phyloP scores from a whole-genome alignment of 768 basidiomycete species.

The Tulasnella sp. region DNA sequence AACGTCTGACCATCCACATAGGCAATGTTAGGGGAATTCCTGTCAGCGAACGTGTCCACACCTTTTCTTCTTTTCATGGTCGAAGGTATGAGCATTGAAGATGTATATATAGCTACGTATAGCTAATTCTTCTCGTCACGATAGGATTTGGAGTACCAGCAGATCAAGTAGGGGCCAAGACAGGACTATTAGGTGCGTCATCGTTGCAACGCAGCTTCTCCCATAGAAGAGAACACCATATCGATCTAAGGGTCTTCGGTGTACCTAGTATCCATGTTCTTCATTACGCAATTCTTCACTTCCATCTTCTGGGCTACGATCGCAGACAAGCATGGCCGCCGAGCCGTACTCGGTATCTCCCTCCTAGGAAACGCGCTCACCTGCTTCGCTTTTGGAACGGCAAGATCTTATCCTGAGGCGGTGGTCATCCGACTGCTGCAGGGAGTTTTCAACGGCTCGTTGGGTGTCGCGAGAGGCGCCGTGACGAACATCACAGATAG shows the following conservation, averaged over 20 bases:
- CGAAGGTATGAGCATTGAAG: constrained; percentile 40
- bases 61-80: constrained; percentile 96
- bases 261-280: constrained; percentile 65
- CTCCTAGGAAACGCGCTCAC: constrained; percentile 76
- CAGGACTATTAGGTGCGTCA: constrained; percentile 62
- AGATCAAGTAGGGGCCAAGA: constrained; percentile 80
- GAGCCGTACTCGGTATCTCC: constrained; percentile 73
- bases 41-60: constrained; percentile 84
- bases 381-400: constrained; percentile 67
- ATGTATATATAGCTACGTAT: not conserved
- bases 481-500: constrained; percentile 80
- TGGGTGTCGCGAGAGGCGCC: constrained; percentile 87
- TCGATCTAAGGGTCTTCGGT: constrained; percentile 15
- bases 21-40: constrained; percentile 92
- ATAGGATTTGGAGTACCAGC: constrained; percentile 48
- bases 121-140: not conserved
- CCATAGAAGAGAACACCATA: constrained; percentile 2
- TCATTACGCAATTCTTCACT: constrained; percentile 91
- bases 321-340: constrained; percentile 80
- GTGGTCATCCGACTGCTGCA: constrained; percentile 78
- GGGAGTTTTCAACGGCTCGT: constrained; percentile 85
- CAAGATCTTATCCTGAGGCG: constrained; percentile 64
- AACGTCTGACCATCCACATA: constrained; percentile 30
- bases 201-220: constrained; percentile 11
- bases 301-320: constrained; percentile 95